Percentiles rank a stretch among this genome's conserved stretches.
Evolutionary conservation across 2,329 filamentous ascomycete species (phyloP).

Genomic region (Stenocarpella maydis): DNA sequence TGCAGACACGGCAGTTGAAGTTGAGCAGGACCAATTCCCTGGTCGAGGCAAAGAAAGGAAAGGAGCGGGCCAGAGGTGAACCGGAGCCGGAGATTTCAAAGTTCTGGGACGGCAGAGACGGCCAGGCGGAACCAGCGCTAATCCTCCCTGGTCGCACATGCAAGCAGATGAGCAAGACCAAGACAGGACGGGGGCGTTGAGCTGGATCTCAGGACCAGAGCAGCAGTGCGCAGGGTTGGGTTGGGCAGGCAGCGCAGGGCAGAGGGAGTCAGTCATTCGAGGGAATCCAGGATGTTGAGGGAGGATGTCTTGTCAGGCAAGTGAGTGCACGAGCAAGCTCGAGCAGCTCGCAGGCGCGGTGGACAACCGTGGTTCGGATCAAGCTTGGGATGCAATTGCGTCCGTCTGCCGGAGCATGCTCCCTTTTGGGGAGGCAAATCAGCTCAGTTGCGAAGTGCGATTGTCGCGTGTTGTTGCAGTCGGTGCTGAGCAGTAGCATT

Average conservation of each 20-base stretch:
- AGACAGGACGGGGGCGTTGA: neutral
- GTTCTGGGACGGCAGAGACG: neutral
- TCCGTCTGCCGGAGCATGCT: constrained; percentile 18
- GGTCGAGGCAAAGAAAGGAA: neutral
- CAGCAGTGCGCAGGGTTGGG: neutral
- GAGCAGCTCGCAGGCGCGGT: neutral
- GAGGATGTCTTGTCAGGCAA: constrained; percentile 8
- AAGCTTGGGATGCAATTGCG: neutral
- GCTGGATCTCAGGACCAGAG: neutral
- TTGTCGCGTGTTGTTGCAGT: constrained; percentile 26
- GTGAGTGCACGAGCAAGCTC: neutral
- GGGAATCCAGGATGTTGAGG: too few relatives aligned
- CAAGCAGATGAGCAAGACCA: neutral
- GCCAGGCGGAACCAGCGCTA: constrained; percentile 9
- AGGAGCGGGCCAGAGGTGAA: constrained; percentile 9
- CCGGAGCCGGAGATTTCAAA: constrained; percentile 11
- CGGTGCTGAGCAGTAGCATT: constrained; percentile 18
- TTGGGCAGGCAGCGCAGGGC: neutral
- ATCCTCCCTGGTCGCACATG: constrained; percentile 4
- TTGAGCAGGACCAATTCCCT: constrained; percentile 3
- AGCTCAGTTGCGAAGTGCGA: constrained; percentile 9
- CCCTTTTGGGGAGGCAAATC: constrained; percentile 16
- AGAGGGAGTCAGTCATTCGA: too few relatives aligned
- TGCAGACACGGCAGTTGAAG: constrained; percentile 6
- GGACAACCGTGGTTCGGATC: constrained; percentile 15